phyloP scores from a whole-genome alignment of 306 rosid genomes.

The Adenanthera pavonina region DNA sequence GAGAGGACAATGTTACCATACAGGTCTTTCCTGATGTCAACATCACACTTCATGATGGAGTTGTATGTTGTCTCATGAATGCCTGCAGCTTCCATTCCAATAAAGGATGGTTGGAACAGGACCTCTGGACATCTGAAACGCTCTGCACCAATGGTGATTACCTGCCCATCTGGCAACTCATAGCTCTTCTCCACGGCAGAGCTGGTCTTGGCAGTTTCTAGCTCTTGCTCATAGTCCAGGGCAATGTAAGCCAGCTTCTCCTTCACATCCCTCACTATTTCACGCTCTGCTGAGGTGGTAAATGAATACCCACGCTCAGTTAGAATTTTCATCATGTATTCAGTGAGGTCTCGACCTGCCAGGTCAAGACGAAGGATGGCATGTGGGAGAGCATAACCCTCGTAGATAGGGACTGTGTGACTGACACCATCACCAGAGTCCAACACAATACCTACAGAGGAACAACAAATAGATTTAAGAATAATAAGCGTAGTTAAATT shows the following conservation, averaged over 20 bases:
- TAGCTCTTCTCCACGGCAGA: conserved; percentile 98
- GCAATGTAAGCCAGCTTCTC: conserved; percentile 93
- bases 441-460: conserved; percentile 81
- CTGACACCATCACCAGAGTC: conserved; percentile 99
- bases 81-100: conserved; percentile 99
- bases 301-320: conserved; percentile 97
- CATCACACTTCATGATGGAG: conserved; percentile 99
- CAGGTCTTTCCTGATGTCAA: conserved; percentile 95
- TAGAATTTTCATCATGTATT: conserved; percentile 91
- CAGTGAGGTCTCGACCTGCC: conserved; percentile 99
- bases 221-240: conserved; percentile 89
- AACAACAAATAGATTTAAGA: conserved; percentile 24
- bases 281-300: conserved; percentile 98
- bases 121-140: conserved; percentile 99
- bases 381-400: conserved; percentile 98
- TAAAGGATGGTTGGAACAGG: conserved; percentile 91
- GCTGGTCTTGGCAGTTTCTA: conserved; percentile 89
- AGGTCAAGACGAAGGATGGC: conserved; percentile 99
- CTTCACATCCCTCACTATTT: conserved; percentile 97
- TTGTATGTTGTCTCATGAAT: conserved; percentile 99
- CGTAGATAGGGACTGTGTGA: conserved; percentile 96
- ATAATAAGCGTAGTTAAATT: neutral
- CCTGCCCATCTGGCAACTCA: conserved; percentile 96
- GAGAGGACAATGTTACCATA: conserved; percentile 98
- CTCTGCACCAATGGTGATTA: conserved; percentile 95